These are phyloP conservation scores for Malbranchea zuffiana DNA, from an alignment of 2,329 filamentous ascomycete species.

Conservation along the genomic window DNA sequence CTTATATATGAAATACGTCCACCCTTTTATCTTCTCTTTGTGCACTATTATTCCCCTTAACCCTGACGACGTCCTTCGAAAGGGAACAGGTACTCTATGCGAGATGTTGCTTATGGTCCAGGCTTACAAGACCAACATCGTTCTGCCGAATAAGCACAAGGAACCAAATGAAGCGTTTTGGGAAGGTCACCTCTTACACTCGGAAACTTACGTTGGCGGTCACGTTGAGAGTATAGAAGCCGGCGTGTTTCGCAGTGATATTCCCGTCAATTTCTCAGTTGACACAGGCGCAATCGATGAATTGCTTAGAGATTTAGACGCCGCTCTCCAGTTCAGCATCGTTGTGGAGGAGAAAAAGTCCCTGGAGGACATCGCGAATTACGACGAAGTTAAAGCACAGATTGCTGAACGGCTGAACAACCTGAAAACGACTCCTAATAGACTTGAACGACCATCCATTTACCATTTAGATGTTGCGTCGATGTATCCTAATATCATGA, in stretches of 20 bases:
- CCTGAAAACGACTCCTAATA: constrained; percentile 71
- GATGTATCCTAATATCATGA: constrained; percentile 99
- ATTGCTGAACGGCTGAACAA: constrained; percentile 60
- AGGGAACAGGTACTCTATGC: constrained; percentile 95
- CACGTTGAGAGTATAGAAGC: constrained; percentile 99
- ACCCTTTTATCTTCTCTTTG: constrained; percentile 96
- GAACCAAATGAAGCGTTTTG: constrained; percentile 87
- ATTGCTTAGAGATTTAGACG: constrained; percentile 72
- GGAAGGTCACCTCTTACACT: constrained; percentile 91
- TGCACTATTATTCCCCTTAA: constrained; percentile 92
- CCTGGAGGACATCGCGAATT: constrained; percentile 67
- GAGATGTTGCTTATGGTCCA: constrained; percentile 99
- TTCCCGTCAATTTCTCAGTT: constrained; percentile 87
- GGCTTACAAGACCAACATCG: constrained; percentile 82
- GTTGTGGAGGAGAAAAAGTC: constrained; percentile 74
- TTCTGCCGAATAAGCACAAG: constrained; percentile 91
- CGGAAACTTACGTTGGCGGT: constrained; percentile 94
- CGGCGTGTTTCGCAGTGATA: constrained; percentile 90
- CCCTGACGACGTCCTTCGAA: constrained; percentile 83
- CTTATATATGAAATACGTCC: constrained; percentile 99
- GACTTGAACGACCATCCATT: constrained; percentile 76
- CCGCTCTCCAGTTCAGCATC: constrained; percentile 78
- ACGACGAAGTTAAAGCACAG: constrained; percentile 72
- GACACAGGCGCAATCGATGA: constrained; percentile 84
- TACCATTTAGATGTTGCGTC: constrained; percentile 98